These are phyloP conservation scores for Hymenoscyphus albidus DNA, from an alignment of 2,329 filamentous ascomycete species.

Conservation along the genomic window DNA sequence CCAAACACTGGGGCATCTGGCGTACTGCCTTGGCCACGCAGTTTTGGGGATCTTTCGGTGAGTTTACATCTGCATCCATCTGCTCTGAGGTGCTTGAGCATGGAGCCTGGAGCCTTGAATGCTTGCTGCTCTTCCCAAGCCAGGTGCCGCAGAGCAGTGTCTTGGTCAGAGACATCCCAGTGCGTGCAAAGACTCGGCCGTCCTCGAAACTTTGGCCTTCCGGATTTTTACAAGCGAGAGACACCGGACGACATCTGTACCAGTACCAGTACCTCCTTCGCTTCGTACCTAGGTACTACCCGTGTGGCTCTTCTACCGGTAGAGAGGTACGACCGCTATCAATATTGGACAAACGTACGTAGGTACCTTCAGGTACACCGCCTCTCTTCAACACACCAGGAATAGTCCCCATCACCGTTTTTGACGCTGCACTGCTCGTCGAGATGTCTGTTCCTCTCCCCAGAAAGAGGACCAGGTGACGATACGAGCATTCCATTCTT, in stretches of 20 bases:
- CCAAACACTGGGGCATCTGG: background rate
- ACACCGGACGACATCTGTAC: background rate
- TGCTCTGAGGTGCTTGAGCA: background rate
- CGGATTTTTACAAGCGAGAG: background rate
- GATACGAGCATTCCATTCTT: background rate
- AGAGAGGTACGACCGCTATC: too few species aligned
- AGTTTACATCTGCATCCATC: background rate
- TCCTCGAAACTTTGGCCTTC: too few species aligned
- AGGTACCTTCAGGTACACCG: too few species aligned
- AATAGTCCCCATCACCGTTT: background rate
- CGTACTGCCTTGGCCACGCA: background rate
- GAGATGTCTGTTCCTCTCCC: background rate
- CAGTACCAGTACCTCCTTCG: too few species aligned
- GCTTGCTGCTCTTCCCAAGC: background rate
- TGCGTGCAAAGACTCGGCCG: background rate
- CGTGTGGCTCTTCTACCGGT: too few species aligned
- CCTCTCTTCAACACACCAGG: too few species aligned
- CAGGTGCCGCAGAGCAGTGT: too few species aligned
- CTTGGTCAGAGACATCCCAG: constrained; percentile 1
- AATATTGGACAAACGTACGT: too few species aligned
- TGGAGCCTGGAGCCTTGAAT: too few species aligned
- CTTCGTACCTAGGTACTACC: too few species aligned
- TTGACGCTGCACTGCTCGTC: background rate
- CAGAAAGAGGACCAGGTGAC: background rate
- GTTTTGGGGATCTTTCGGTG: background rate